Base-by-base conservation (phyloP, 129 eudicot species). In the Flaveria ramosissima region DNA sequence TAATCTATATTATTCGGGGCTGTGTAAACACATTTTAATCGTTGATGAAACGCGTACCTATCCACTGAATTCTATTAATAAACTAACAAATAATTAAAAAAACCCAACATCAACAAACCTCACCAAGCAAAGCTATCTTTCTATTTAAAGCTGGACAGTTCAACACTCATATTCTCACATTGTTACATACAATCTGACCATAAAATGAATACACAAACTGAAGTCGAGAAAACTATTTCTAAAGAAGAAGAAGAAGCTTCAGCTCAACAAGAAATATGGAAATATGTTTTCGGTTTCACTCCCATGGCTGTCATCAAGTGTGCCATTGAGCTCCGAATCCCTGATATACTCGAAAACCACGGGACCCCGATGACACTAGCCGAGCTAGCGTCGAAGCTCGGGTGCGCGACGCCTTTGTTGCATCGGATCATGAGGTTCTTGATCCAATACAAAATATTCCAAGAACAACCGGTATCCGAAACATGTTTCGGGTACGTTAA, bases 281-380 rank as follows among this genome's bases (percentile, higher is more conserved):
- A 57, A 57, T 21, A 19, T 57, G 30, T 57, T 57, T 57, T 57
- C 21, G 63, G 63, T 23, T 57, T 57, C 15, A 57, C 63, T 57
- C 63, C 63, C 1, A 57, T 57, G 63, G 63, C 63, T 57, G 63
- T 57, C 63, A 23, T 57, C 63, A 57, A 57, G 30, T 57, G 63
- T 20, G 63, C 63, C 63, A 57, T 57, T 20, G 63, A 57, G 9
- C 63, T 57, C 32, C 15, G 30, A 9, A 57, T 57, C 14, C 63
- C 63, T 15, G 30, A 57, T 57, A 57, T 57, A 12, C 4, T 57
- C 63, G 63, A 57, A 20, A 57, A 16, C 30, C 63, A 57, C 14
- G 63, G 21, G 9, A 57, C 15, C 27, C 63, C 63, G 1, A 57
- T 57, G 14, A 57, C 63, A 0, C 63, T 57, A 3, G 30, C 27